Base-by-base conservation (phyloP, 768 basidiomycete species). In the Asterophora parasitica region DNA sequence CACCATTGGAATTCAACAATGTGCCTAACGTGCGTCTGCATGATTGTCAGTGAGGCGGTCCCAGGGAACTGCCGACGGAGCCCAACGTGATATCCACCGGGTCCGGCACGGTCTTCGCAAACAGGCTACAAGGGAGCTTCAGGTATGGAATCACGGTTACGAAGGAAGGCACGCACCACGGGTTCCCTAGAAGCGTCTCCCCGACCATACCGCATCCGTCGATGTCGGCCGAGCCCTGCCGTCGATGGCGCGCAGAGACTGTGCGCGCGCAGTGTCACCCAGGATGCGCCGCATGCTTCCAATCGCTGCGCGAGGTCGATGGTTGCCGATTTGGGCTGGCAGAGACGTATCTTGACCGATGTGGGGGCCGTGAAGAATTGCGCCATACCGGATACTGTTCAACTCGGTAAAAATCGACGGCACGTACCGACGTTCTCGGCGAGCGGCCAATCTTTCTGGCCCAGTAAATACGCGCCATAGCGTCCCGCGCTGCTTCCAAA, bases 201-300 rank as follows among this genome's bases (percentile, higher is more conserved):
- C 85, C 88, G 1, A 89, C 84, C 88, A 91, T 91, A 46, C 81
- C 36, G 85, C 85, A 12, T 74, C 69, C 3, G 86, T 87, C 38
- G 67, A 68, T 26, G 62, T 86, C 75, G n/a, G 85, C 86, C 16
- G 83, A 68, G 9, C 88, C 86, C 48, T 85, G 81, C 9, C 88
- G 70, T 16, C 88, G 72, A n/a, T 81, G 75, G 36, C 75, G 77
- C 10, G 84, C 73, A 23, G 85, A 83, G 16, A 86, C 83, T 16
- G 80, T 79, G 6, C 88, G 81, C 3, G 86, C 83, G 88, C 12
- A 91, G 65, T 5, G 86, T 79, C 34, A 90, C 60, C 78, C 84
- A 87, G 2, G 83, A 76, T 12, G 78, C 78, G 9, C 87, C 87
- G 7, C 76, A 73, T n/a, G 71, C 73, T 59, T 85, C 82, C 16